A percentile compares a stretch with the other conserved stretches of the same genome.
phyloP scores from a whole-genome alignment of 441 rosid genomes.

The Aleurites moluccanus region DNA sequence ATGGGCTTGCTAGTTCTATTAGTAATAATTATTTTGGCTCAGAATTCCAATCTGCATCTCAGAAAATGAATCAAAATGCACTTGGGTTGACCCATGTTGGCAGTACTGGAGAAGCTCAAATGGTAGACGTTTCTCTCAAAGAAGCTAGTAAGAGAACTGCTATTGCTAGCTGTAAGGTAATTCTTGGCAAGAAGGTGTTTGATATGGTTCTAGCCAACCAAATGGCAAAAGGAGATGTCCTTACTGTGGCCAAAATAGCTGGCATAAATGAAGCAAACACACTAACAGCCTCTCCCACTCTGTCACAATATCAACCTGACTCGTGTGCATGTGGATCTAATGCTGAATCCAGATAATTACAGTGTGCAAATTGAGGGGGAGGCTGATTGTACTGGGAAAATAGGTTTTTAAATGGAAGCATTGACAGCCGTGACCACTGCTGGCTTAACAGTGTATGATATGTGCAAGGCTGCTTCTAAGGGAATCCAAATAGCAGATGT shows the following conservation, averaged over 20 bases:
- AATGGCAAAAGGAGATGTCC: slow-evolving; percentile 92
- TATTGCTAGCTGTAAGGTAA: slow-evolving; percentile 69
- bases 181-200: slow-evolving; percentile 66
- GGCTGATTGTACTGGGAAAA: slow-evolving; percentile 74
- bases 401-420: slow-evolving; percentile 98
- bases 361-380: slow-evolving; percentile 81
- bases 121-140: slow-evolving; percentile 91
- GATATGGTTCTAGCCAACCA: slow-evolving; percentile 78
- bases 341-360: slow-evolving; percentile 53
- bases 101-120: slow-evolving; percentile 70
- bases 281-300: slow-evolving; percentile 74
- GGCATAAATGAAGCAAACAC: slow-evolving; percentile 87
- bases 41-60: slow-evolving; percentile 29
- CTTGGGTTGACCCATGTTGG: slow-evolving; percentile 60
- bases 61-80: slow-evolving; percentile 16
- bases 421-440: slow-evolving; percentile 82
- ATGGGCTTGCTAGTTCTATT: slow-evolving; percentile 25
- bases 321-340: slow-evolving; percentile 66
- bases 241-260: slow-evolving; percentile 83
- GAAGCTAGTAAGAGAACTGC: slow-evolving; percentile 65
- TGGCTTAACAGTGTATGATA: slow-evolving; percentile 84
- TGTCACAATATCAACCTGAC: slow-evolving; percentile 76
- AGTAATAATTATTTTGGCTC: slow-evolving; percentile 18
- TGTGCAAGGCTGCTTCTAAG: slow-evolving; percentile 97
- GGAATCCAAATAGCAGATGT: slow-evolving; percentile 59